Conservation (phyloP, 306 rosid species). For the Pterocarpus macrocarpus region DNA sequence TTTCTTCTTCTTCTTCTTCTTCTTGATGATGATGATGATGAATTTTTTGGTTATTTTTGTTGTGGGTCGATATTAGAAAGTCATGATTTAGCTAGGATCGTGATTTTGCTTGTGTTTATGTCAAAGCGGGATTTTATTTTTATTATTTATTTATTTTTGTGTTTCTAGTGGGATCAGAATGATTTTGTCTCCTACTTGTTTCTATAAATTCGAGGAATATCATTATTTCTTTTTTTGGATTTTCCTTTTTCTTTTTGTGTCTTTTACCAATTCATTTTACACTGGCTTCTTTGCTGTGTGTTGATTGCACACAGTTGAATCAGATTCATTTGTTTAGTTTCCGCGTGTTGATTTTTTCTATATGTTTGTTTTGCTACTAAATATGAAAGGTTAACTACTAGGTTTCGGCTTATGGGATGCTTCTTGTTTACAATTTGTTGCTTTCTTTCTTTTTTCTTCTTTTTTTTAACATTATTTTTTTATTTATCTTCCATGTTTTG, state of each 20-base stretch:
- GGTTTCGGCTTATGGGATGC: slow-evolving; percentile 26
- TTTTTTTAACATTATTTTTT: too few species aligned
- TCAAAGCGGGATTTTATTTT: slow-evolving; percentile 45
- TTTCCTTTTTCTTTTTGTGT: too few species aligned
- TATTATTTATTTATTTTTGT: slow-evolving; percentile 1
- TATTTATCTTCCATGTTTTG: not conserved
- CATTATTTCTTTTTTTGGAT: too few species aligned
- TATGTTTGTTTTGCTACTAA: slow-evolving; percentile 31
- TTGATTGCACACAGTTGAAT: slow-evolving; percentile 47
- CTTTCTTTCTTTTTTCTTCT: slow-evolving; percentile 2
- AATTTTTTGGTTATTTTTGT: not conserved
- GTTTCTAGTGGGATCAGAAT: slow-evolving; percentile 54
- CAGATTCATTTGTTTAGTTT: slow-evolving; percentile 47
- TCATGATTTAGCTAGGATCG: slow-evolving; percentile 49
- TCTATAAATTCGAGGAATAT: too few species aligned
- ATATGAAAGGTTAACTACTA: slow-evolving; percentile 1
- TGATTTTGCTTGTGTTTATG: slow-evolving; percentile 63
- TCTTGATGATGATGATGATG: slow-evolving; percentile 5
- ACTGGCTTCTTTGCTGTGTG: slow-evolving; percentile 45
- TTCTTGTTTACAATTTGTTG: slow-evolving; percentile 14
- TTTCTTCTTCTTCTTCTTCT: not conserved
- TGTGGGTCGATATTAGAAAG: slow-evolving; percentile 29
- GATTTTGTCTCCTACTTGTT: slow-evolving; percentile 53
- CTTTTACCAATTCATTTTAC: slow-evolving; percentile 37
- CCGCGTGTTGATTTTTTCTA: slow-evolving; percentile 16